Evolutionary conservation across 257 asterid genomes (phyloP).

Genomic region (Scutellaria minor): DNA sequence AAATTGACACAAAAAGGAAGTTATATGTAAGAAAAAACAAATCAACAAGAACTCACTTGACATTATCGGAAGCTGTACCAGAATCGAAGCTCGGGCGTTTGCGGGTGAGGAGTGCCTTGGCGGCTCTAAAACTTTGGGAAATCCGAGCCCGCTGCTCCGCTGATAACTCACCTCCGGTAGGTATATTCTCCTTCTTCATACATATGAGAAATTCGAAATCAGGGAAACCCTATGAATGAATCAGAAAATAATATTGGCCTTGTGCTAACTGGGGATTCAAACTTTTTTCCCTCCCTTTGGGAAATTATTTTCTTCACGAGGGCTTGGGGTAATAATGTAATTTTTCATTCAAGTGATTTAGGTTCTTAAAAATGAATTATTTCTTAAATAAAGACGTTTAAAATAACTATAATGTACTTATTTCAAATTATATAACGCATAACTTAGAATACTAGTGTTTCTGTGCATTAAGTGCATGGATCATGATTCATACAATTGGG

Average conservation of each 20-base stretch:
- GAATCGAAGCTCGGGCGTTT: slow-evolving; percentile 58
- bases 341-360: too few species aligned
- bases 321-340: too few species aligned
- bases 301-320: background rate
- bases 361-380: too few species aligned
- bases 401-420: too few species aligned
- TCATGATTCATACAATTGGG: too few species aligned
- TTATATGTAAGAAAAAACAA: background rate
- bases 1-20: background rate
- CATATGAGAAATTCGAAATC: background rate
- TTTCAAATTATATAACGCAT: too few species aligned
- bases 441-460: too few species aligned
- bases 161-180: slow-evolving; percentile 61
- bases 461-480: too few species aligned
- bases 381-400: too few species aligned
- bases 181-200: slow-evolving; percentile 58
- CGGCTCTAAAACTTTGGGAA: slow-evolving; percentile 77
- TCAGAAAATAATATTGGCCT: background rate
- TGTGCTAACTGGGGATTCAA: background rate
- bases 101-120: slow-evolving; percentile 79
- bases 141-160: slow-evolving; percentile 85
- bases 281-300: slow-evolving; percentile 34
- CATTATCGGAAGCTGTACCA: slow-evolving; percentile 23
- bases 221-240: slow-evolving; percentile 33
- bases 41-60: slow-evolving; percentile 41